These are phyloP conservation scores for Fusarium sp. DNA, from an alignment of 2,329 filamentous ascomycete species.

Conservation along the genomic window DNA sequence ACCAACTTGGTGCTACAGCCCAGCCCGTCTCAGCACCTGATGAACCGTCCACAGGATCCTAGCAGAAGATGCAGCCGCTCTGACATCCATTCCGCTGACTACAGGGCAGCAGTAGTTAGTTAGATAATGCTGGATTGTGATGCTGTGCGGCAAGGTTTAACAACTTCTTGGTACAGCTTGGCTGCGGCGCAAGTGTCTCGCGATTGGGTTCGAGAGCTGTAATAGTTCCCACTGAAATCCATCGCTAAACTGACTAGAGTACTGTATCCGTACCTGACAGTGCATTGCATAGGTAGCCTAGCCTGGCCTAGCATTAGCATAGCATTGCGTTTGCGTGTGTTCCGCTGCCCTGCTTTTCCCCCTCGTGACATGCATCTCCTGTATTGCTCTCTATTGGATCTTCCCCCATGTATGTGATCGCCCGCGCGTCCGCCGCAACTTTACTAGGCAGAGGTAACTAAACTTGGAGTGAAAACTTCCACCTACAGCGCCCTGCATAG, in stretches of 20 bases:
- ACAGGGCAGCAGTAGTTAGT: background rate
- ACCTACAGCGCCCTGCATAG: conserved; percentile 26
- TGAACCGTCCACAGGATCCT: conserved; percentile 14
- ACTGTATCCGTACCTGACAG: conserved; percentile 1
- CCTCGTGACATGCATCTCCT: conserved; percentile 38
- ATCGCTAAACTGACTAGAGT: background rate
- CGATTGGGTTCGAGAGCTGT: conserved; percentile 6
- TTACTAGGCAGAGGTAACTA: conserved; percentile 30
- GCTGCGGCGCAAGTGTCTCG: conserved; percentile 24
- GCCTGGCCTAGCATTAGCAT: background rate
- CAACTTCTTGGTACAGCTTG: conserved; percentile 18
- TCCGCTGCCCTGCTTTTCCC: conserved; percentile 31
- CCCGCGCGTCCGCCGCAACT: conserved; percentile 38
- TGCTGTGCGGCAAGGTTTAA: conserved; percentile 14
- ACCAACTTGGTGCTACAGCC: conserved; percentile 9
- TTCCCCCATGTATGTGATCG: conserved; percentile 37
- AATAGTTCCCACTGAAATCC: conserved; percentile 17
- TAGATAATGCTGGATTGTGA: background rate
- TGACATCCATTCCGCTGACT: conserved; percentile 24
- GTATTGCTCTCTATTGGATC: conserved; percentile 29
- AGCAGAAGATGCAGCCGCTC: conserved; percentile 30
- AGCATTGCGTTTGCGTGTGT: conserved; percentile 1
- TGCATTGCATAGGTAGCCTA: conserved; percentile 1
- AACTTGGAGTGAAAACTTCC: conserved; percentile 9
- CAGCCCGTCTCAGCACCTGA: conserved; percentile 14